Conservation (phyloP, 1,139 yeast genomes). For the Saccharomycopsis crataegensis region DNA sequence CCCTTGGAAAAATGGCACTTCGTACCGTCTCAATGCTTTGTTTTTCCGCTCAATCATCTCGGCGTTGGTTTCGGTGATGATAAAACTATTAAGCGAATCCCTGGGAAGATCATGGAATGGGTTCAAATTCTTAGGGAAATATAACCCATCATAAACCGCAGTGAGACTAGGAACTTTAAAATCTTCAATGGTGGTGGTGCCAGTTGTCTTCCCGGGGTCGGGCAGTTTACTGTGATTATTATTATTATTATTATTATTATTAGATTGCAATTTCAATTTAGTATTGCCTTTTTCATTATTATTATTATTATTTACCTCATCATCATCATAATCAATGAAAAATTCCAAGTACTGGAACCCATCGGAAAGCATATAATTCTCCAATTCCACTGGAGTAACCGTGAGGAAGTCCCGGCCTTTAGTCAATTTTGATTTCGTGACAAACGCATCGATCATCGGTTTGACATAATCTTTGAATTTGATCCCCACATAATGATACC, state of each 20-base stretch:
- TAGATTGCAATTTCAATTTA: background rate
- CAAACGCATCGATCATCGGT: background rate
- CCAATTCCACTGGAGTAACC: background rate
- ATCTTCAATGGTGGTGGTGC: background rate
- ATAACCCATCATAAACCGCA: background rate
- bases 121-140: background rate
- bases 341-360: background rate
- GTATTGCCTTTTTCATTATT: background rate
- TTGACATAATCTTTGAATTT: conserved; percentile 44
- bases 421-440: background rate
- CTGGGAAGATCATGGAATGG: background rate
- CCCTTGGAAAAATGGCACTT: conserved; percentile 3
- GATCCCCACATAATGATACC: conserved; percentile 87
- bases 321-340: background rate
- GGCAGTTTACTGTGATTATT: background rate
- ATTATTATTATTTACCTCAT: no score
- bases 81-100: background rate
- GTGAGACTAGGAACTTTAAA: background rate
- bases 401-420: background rate
- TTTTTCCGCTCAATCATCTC: background rate
- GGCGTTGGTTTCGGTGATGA: background rate
- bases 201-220: background rate
- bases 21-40: background rate
- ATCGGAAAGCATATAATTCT: background rate
- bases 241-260: background rate